Evolutionary conservation across 1,284 basidiomycete species (phyloP), one percentile per base, ranked within the genome.

Genomic region (Cryptococcus maquisensis): DNA sequence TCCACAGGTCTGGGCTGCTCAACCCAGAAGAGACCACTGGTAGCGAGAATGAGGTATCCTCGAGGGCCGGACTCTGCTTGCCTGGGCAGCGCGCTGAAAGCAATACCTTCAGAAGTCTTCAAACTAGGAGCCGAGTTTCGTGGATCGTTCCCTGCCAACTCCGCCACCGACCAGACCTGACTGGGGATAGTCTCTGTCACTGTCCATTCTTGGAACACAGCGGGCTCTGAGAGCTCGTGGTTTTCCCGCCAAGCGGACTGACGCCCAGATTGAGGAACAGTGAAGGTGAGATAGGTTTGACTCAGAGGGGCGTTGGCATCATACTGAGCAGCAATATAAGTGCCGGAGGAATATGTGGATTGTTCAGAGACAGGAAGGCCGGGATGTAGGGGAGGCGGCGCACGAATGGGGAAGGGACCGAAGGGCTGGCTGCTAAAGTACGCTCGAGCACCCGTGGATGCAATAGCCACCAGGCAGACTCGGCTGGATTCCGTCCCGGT

Each of bases 101-200:
- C 63, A 15, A 71, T 56, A 10, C 61, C 62, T 48, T 67, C 62
- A 3, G 45, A 18, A 18, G 54, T 48, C 9, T 54, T 53, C 23
- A 65, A 54, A 12, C 49, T 50, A 0, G 60, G 20, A 0, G 61
- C 52, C 0, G 57, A 45, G n/a, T 52, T 45, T 1, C 63, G 54
- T 2, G 72, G 72, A 49, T 69, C 60, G 1, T 65, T 62, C 8
- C 59, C 52, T 7, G 73, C 71, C 4, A 76, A 60, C 61, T 79
- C 77, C 18, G 69, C 76, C 72, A 93, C 85, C 15, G 86, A 86
- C 88, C 89, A 94, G 3, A 90, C 90, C 35, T 86, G 85, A 55
- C 92, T 85, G 12, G 86, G 80, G 28, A 94, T 77, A 16, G 89
- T 69, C 3, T 86, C 83, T 0, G 59, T 54, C 12, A 52, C 51